These are phyloP conservation scores for Ophiocytium majus DNA, from an alignment of 352 stramenopile genomes.

Conservation along the genomic window DNA sequence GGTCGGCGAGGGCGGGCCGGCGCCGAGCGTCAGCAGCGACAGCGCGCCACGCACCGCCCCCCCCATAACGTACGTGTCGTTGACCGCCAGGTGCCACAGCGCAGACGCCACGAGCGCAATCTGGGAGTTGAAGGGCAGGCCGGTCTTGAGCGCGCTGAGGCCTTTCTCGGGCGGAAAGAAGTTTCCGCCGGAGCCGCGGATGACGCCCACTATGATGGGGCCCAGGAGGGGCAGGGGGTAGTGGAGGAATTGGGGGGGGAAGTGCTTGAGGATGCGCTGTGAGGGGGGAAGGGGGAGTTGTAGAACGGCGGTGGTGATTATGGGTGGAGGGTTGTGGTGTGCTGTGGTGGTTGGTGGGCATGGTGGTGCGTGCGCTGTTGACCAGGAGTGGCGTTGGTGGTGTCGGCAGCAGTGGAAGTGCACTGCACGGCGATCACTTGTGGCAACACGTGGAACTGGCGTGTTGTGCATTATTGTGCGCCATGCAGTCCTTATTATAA, in stretches of 20 bases:
- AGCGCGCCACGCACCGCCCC: neutral
- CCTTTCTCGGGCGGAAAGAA: constrained; percentile 14
- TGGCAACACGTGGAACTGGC: too few relatives aligned
- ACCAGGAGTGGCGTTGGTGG: too few relatives aligned
- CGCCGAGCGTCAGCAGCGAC: neutral
- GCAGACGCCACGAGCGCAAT: neutral
- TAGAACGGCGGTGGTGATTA: too few relatives aligned
- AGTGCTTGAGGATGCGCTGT: neutral
- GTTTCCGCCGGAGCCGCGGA: neutral
- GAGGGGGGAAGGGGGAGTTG: too few relatives aligned
- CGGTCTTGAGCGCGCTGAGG: neutral
- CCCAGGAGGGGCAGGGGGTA: constrained; percentile 8
- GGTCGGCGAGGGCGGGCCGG: neutral
- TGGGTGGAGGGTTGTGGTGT: too few relatives aligned
- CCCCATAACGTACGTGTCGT: constrained; percentile 9
- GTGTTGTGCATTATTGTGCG: too few relatives aligned
- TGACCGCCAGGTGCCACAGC: constrained; percentile 7
- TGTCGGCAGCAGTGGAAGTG: too few relatives aligned
- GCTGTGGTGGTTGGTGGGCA: too few relatives aligned
- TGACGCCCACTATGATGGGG: constrained; percentile 10
- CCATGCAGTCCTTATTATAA: too few relatives aligned
- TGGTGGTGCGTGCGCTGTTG: too few relatives aligned
- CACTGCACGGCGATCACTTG: too few relatives aligned
- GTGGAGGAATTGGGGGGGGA: neutral
- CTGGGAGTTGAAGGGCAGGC: neutral